phyloP scores from a whole-genome alignment of 2,329 filamentous ascomycete species.

The Diaporthe citri region DNA sequence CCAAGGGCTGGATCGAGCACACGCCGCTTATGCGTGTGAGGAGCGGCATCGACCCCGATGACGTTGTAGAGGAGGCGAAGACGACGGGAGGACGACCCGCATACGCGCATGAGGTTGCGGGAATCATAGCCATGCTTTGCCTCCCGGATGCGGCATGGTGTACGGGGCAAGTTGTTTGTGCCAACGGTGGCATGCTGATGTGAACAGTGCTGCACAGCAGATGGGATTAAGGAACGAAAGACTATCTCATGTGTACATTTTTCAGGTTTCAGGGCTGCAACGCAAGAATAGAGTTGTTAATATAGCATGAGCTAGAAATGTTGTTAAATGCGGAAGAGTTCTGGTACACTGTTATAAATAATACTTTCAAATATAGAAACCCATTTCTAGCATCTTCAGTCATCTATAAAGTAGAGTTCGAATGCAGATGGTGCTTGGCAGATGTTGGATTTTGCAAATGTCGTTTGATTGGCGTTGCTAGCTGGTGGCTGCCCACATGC shows the following conservation, averaged over 20 bases:
- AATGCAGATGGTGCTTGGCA: too few relatives aligned
- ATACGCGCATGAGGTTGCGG: constrained; percentile 79
- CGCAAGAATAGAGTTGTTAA: background rate
- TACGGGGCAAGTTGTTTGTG: constrained; percentile 83
- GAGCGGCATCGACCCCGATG: constrained; percentile 70
- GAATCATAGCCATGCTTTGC: constrained; percentile 82
- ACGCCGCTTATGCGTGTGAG: constrained; percentile 74
- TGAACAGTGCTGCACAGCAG: constrained; percentile 40
- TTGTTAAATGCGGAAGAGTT: background rate
- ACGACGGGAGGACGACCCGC: constrained; percentile 71
- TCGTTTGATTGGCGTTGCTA: too few relatives aligned
- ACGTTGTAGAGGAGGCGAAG: constrained; percentile 70
- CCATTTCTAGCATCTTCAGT: too few relatives aligned
- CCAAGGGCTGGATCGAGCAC: constrained; percentile 59
- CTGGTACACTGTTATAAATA: too few relatives aligned
- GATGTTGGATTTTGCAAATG: too few relatives aligned
- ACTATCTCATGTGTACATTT: background rate
- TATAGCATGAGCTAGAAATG: background rate
- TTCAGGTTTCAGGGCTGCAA: background rate
- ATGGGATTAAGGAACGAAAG: background rate
- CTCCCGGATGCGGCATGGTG: constrained; percentile 79
- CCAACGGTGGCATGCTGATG: constrained; percentile 79
- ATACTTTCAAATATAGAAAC: too few relatives aligned
- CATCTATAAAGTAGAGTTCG: too few relatives aligned
- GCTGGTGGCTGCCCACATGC: too few relatives aligned